Evolutionary conservation across 2,329 filamentous ascomycete genomes (phyloP).

Genomic region (Colletotrichum costaricense): DNA sequence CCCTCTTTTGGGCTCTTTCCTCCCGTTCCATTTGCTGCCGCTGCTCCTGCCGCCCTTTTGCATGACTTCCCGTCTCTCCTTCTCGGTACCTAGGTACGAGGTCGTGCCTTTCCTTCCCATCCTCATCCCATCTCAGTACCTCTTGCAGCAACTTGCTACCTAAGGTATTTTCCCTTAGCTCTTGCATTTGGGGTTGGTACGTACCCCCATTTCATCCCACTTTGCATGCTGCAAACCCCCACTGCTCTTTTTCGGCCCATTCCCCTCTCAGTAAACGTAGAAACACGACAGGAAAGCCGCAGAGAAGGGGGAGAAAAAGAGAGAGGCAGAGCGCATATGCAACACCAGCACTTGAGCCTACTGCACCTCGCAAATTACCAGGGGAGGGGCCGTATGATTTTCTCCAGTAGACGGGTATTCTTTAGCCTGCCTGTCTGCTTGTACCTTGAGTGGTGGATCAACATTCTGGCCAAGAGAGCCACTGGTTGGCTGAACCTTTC

Average conservation of each 20-base stretch:
- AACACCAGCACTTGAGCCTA: not conserved
- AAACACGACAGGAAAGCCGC: not conserved
- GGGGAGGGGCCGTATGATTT: not conserved
- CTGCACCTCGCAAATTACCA: constrained; percentile 27
- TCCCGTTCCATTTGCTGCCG: not conserved
- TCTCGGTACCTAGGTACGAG: too few relatives aligned
- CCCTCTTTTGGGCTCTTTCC: not conserved
- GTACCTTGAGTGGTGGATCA: not conserved
- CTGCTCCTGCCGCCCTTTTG: not conserved
- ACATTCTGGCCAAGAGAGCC: not conserved
- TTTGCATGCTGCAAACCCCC: constrained; percentile 29
- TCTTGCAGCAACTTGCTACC: not conserved
- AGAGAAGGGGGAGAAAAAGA: not conserved
- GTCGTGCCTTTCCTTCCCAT: not conserved
- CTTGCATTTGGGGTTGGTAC: constrained; percentile 21
- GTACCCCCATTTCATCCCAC: constrained; percentile 24
- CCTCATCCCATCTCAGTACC: constrained; percentile 30
- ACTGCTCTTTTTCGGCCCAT: constrained; percentile 24
- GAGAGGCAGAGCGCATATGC: not conserved
- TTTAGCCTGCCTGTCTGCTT: not conserved
- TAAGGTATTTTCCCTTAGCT: too few relatives aligned
- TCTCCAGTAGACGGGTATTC: not conserved
- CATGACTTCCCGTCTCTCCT: not conserved
- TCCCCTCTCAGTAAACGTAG: constrained; percentile 1
- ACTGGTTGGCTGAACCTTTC: not conserved